Evolutionary conservation across 257 asterid species (phyloP).

Genomic region (Buddleja alternifolia): DNA sequence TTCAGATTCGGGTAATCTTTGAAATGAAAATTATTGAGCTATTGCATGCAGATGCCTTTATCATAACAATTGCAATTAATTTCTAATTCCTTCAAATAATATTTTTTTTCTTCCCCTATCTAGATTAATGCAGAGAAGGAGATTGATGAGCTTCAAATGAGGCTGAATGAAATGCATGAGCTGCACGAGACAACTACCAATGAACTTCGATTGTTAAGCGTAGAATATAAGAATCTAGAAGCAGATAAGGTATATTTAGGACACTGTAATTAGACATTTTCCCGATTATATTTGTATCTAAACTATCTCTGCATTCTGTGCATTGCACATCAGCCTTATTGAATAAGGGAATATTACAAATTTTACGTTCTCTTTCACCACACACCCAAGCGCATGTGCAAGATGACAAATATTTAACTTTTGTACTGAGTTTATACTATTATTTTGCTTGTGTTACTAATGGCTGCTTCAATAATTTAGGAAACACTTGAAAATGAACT

Average conservation of each 20-base stretch:
- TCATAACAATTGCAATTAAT: neutral
- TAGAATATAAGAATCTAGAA: conserved; percentile 53
- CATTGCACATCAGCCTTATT: neutral
- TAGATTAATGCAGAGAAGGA: conserved; percentile 56
- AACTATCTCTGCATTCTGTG: neutral
- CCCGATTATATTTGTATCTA: neutral
- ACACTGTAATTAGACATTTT: neutral
- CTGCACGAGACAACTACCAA: conserved; percentile 54
- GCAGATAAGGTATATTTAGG: conserved; percentile 66
- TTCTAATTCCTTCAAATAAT: conserved; percentile 15
- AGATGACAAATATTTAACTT: neutral
- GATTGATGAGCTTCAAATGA: conserved; percentile 51
- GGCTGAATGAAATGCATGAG: conserved; percentile 60
- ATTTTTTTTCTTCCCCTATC: conserved; percentile 17
- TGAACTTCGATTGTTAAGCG: conserved; percentile 54
- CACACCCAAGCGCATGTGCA: neutral
- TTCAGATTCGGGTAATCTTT: neutral
- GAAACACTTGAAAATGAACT: conserved; percentile 56
- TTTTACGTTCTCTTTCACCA: neutral
- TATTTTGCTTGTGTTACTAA: conserved; percentile 17
- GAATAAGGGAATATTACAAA: conserved; percentile 3
- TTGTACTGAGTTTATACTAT: conserved; percentile 26
- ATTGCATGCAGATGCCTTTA: neutral
- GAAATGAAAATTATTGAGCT: neutral
- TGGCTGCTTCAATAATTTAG: conserved; percentile 38